phyloP scores from a whole-genome alignment of 2,329 filamentous ascomycete species.

The Rutstroemia sp. region DNA sequence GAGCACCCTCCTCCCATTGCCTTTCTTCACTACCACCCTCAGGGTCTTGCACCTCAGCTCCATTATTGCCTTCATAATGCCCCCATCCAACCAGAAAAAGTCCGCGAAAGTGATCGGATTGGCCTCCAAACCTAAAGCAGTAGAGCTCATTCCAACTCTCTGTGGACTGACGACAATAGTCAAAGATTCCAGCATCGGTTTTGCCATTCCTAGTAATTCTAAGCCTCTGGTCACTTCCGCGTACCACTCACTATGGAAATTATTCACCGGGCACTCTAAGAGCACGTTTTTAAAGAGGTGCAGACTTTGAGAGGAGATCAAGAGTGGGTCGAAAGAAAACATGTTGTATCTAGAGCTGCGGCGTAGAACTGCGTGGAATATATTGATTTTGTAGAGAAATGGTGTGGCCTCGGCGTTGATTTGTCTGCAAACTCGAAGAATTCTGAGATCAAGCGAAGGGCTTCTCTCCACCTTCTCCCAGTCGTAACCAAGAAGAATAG shows the following conservation, averaged over 20 bases:
- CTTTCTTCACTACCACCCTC: constrained; percentile 22
- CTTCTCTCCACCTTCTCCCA: constrained; percentile 18
- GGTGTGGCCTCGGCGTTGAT: constrained; percentile 16
- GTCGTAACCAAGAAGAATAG: constrained; percentile 22
- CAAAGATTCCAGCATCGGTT: constrained; percentile 15
- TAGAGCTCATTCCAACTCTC: constrained; percentile 11
- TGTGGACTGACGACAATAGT: constrained; percentile 19
- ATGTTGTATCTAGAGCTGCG: neutral
- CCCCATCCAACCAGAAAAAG: constrained; percentile 17
- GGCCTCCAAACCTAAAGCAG: constrained; percentile 11
- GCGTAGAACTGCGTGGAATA: constrained; percentile 20
- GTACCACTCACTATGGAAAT: constrained; percentile 17
- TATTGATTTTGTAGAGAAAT: constrained; percentile 24
- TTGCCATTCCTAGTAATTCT: constrained; percentile 12
- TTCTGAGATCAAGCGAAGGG: constrained; percentile 3
- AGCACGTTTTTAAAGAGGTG: constrained; percentile 16
- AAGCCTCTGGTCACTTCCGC: constrained; percentile 15
- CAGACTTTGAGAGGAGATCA: constrained; percentile 11
- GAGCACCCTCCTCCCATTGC: neutral
- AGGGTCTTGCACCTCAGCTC: constrained; percentile 17
- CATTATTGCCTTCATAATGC: constrained; percentile 17
- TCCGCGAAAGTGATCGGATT: constrained; percentile 19
- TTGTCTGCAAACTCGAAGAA: constrained; percentile 21
- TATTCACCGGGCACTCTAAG: constrained; percentile 15
- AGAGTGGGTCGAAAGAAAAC: neutral